Evolutionary conservation across 768 basidiomycete species (phyloP), one percentile per base, ranked within the genome.

Genomic region (Cystobasidium onofrii): DNA sequence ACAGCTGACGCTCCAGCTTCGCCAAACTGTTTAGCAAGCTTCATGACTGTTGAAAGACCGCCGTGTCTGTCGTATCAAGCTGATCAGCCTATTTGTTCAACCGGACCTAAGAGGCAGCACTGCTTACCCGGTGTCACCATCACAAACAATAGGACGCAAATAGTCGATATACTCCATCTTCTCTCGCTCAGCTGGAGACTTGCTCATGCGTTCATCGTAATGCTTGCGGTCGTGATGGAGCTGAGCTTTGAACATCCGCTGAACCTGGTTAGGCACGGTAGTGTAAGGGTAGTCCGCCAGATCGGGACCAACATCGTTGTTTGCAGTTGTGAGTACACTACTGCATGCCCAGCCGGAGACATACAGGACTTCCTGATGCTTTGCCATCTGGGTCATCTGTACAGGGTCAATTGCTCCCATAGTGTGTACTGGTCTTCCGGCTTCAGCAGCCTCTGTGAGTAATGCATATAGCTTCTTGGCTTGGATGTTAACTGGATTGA

Each of bases 231-330:
- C 92, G 79, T 96, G 92, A 70, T 92, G 84, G 78, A 91, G 89
- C 80, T 96, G 94, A 0, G 93, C 90, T 65, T 91, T 90, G 83
- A 91, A 90, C 64, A 96, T 85, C 61, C 91, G 86, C 71, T 95
- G 90, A 0, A 96, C 93, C 80, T 95, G 92, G 80, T 96, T 95
- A 27, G 94, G 93, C 18, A 97, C 92, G 0, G 92, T 95, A 12
- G 92, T 93, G 81, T 96, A 96, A 0, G 93, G 92, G 80, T 96
- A 95, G 81, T 97, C 94, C 41, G 78, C 78, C 89, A 93, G 85
- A 82, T 96, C 92, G 25, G 91, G 92, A 18, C 92, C 92, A 73
- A 93, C 90, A 82, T 94, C 91, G 80, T 92, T 94, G 80, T 88
- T 89, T 9, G 88, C 90, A 1, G 92, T 93, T 3, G 92, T 93